Percentiles rank a stretch among this genome's conserved stretches.
Evolutionary conservation across 345 rosid species (phyloP).

Genomic region (Trapa incisa): DNA sequence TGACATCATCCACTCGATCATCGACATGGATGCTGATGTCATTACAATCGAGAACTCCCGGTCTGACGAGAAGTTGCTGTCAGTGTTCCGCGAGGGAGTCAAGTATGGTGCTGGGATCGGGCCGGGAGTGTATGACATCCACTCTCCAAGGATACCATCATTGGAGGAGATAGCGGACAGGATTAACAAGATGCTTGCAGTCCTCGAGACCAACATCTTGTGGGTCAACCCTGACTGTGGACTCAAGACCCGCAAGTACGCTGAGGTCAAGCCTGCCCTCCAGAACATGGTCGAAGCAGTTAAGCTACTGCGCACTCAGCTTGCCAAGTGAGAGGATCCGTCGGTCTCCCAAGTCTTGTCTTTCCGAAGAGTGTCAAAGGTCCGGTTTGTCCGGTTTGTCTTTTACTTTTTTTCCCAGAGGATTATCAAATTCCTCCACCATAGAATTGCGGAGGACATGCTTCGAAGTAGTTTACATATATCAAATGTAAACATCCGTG

Average conservation of each 20-base stretch:
- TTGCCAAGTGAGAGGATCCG: slow-evolving; percentile 56
- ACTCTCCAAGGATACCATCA: slow-evolving; percentile 94
- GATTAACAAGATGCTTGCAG: slow-evolving; percentile 91
- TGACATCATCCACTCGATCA: slow-evolving; percentile 91
- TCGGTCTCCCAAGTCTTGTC: background rate
- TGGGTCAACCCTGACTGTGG: slow-evolving; percentile 99
- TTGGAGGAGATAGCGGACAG: slow-evolving; percentile 88
- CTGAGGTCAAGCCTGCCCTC: slow-evolving; percentile 89
- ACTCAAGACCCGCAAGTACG: slow-evolving; percentile 82
- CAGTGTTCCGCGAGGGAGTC: slow-evolving; percentile 96
- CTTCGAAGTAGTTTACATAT: too few relatives aligned
- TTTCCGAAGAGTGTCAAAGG: background rate
- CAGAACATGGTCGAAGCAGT: slow-evolving; percentile 84
- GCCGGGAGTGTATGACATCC: slow-evolving; percentile 94
- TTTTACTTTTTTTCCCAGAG: background rate
- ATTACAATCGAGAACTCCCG: slow-evolving; percentile 98
- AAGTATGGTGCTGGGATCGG: slow-evolving; percentile 96
- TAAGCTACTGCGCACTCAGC: slow-evolving; percentile 81
- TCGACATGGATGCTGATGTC: slow-evolving; percentile 96
- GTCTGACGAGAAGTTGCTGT: slow-evolving; percentile 92
- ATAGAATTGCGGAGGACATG: too few relatives aligned
- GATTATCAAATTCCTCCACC: too few relatives aligned
- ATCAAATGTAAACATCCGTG: too few relatives aligned
- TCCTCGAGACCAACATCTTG: slow-evolving; percentile 71
- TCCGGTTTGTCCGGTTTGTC: background rate